Conservation (phyloP, 2,329 filamentous ascomycete species). For the Aaosphaeria pasadenensis region DNA sequence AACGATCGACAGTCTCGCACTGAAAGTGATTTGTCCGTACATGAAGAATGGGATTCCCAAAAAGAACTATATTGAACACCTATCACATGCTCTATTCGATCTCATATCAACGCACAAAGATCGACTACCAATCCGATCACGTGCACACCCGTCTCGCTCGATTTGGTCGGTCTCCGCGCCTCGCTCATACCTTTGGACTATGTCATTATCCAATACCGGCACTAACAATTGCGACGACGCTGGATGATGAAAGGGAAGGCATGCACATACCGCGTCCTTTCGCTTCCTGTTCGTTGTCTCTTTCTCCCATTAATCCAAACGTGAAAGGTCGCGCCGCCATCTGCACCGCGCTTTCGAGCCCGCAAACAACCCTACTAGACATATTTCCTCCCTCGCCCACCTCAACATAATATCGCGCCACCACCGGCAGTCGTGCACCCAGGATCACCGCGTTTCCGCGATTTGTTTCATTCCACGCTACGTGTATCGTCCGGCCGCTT, state of each 20-base stretch:
- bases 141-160: conserved; percentile 1
- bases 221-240: no score
- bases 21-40: conserved; percentile 16
- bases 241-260: background rate
- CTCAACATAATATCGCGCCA: background rate
- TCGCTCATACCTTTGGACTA: background rate
- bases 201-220: no score
- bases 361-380: no score
- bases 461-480: no score
- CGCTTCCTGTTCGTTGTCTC: background rate
- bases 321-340: background rate
- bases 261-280: background rate
- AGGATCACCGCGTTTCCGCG: no score
- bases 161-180: background rate
- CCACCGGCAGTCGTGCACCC: no score
- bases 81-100: no score
- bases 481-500: no score
- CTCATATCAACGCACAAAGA: no score
- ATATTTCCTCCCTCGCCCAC: background rate
- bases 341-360: no score
- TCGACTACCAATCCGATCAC: background rate
- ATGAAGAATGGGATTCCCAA: conserved; percentile 25
- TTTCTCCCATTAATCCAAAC: background rate
- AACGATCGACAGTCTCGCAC: no score
- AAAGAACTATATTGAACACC: no score